Evolutionary conservation across 331 rosid species (phyloP).

Genomic region (Rosa hybrid): DNA sequence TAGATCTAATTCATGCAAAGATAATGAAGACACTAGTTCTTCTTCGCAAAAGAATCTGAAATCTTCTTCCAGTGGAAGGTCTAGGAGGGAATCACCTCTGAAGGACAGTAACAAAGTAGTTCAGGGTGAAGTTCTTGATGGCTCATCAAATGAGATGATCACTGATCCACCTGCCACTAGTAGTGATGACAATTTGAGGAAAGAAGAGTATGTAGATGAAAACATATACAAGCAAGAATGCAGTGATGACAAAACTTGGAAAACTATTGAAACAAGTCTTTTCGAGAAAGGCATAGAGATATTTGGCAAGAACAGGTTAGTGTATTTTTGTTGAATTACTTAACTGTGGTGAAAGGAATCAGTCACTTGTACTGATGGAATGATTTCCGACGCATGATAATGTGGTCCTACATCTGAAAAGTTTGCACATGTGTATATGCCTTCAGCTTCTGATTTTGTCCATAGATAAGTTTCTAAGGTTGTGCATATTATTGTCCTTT

Average conservation of each 20-base stretch:
- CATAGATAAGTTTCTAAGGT: too few relatives aligned
- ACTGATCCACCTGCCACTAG: conserved; percentile 54
- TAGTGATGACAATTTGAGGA: conserved; percentile 67
- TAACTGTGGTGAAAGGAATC: conserved; percentile 14
- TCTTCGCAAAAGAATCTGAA: conserved; percentile 42
- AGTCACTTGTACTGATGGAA: background rate
- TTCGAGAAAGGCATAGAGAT: conserved; percentile 89
- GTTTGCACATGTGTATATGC: too few relatives aligned
- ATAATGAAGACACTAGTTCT: conserved; percentile 47
- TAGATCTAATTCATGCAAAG: conserved; percentile 44
- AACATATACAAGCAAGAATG: conserved; percentile 62
- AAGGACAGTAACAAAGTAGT: conserved; percentile 34
- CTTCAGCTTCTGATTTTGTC: too few relatives aligned
- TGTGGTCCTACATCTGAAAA: too few relatives aligned
- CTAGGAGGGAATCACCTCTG: conserved; percentile 41
- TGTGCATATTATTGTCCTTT: background rate
- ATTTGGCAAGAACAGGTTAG: conserved; percentile 94
- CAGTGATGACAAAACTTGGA: conserved; percentile 73
- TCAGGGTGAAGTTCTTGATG: conserved; percentile 58
- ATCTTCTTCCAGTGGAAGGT: conserved; percentile 37
- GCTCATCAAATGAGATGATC: conserved; percentile 56
- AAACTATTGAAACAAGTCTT: conserved; percentile 80
- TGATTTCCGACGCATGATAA: too few relatives aligned
- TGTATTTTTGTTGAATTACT: conserved; percentile 18
- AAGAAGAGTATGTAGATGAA: conserved; percentile 77